A percentile compares a stretch with the other conserved stretches of the same genome.
phyloP scores from a whole-genome alignment of 257 asterid species.

The Ocimum tenuiflorum region DNA sequence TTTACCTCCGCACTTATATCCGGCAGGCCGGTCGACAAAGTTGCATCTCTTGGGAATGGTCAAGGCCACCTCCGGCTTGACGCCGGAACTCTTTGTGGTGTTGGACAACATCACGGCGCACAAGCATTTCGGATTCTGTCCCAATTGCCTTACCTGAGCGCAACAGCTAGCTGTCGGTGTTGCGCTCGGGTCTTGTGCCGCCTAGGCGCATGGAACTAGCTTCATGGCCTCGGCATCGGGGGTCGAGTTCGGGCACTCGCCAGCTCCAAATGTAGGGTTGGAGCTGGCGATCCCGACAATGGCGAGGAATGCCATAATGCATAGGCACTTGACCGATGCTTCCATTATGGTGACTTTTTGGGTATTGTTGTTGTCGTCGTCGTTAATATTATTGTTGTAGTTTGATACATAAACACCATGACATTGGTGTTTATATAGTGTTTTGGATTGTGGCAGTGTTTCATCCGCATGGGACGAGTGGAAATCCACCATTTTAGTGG shows the following conservation, averaged over 20 bases:
- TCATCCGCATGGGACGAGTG: background rate
- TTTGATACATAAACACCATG: background rate
- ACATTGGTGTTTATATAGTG: background rate
- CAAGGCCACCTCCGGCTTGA: slow-evolving; percentile 50
- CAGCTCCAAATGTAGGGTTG: slow-evolving; percentile 33
- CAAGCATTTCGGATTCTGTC: slow-evolving; percentile 52
- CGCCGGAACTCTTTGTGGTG: slow-evolving; percentile 50
- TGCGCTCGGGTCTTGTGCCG: slow-evolving; percentile 40
- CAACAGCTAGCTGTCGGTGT: slow-evolving; percentile 46
- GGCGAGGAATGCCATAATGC: background rate
- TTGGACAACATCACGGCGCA: slow-evolving; percentile 71
- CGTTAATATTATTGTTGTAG: background rate
- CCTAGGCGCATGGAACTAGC: slow-evolving; percentile 59
- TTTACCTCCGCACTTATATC: slow-evolving; percentile 64
- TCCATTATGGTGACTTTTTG: background rate
- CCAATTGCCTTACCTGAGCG: slow-evolving; percentile 42
- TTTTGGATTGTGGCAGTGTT: background rate
- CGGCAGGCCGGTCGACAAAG: slow-evolving; percentile 47
- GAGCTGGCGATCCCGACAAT: background rate
- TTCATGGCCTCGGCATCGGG: slow-evolving; percentile 58
- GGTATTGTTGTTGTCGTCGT: background rate
- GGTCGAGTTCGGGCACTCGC: slow-evolving; percentile 50
- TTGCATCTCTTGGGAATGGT: slow-evolving; percentile 72
- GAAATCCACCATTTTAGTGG: slow-evolving; percentile 24
- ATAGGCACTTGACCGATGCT: background rate